Evolutionary conservation across 148 eudicot species (phyloP).

Genomic region (Arctostaphylos glauca): DNA sequence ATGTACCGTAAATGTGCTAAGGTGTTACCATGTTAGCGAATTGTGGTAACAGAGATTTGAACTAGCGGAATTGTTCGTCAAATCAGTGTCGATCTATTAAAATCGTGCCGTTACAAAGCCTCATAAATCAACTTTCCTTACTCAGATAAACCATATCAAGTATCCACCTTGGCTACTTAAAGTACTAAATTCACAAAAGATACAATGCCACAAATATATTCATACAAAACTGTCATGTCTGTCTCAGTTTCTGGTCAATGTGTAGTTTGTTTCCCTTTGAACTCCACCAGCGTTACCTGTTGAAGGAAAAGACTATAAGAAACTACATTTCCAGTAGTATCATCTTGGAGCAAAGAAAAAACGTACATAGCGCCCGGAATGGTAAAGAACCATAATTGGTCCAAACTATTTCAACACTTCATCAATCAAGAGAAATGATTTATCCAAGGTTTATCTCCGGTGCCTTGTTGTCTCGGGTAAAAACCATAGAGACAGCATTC

Average conservation of each 20-base stretch:
- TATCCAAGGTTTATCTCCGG: background rate
- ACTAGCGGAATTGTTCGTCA: background rate
- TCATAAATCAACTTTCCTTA: background rate
- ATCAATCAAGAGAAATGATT: background rate
- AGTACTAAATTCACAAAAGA: background rate
- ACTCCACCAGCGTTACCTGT: slow-evolving; percentile 11
- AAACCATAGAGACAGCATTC: background rate
- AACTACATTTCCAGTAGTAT: background rate
- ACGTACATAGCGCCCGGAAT: background rate
- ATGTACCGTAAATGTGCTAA: too few species aligned
- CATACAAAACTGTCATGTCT: slow-evolving; percentile 3
- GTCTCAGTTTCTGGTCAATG: background rate
- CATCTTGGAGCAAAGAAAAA: too few species aligned
- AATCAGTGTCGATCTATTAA: background rate
- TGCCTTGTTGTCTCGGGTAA: background rate
- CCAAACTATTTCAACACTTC: background rate
- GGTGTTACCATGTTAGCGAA: too few species aligned
- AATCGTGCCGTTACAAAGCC: background rate
- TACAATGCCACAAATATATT: background rate
- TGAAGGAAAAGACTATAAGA: background rate
- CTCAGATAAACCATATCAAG: background rate
- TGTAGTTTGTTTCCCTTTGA: background rate
- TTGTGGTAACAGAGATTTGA: background rate
- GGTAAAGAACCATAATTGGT: background rate
- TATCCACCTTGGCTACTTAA: background rate